Conservation (phyloP, 1,284 basidiomycete genomes). For the Puccinia novopanici region DNA sequence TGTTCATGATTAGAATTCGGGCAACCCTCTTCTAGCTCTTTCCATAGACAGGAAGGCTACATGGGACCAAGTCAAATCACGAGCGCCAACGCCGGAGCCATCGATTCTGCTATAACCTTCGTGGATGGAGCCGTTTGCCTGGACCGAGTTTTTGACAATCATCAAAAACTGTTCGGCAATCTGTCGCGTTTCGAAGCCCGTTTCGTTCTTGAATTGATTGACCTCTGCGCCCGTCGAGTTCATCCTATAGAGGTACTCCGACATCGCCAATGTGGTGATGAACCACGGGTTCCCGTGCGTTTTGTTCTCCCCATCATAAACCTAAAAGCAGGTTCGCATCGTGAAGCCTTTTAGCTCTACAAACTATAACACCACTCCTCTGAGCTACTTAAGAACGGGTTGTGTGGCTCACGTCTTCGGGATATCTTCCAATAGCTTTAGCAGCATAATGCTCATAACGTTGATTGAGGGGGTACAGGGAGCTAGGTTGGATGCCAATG, state of each 20-base stretch:
- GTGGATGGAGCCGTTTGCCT: constrained; percentile 54
- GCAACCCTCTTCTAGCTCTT: constrained; percentile 35
- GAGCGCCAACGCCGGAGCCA: constrained; percentile 54
- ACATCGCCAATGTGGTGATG: constrained; percentile 51
- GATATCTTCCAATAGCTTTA: constrained; percentile 52
- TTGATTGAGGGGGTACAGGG: constrained; percentile 32
- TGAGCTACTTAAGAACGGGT: neutral
- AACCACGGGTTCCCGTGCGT: constrained; percentile 53
- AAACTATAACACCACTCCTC: neutral
- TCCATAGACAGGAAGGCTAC: constrained; percentile 53
- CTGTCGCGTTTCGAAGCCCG: constrained; percentile 30
- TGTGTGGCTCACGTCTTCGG: constrained; percentile 50
- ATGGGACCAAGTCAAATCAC: constrained; percentile 56
- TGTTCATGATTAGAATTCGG: constrained; percentile 35
- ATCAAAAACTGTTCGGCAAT: constrained; percentile 32
- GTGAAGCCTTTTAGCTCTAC: neutral
- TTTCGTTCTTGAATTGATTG: constrained; percentile 53
- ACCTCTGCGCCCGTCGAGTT: constrained; percentile 50
- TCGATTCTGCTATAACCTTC: constrained; percentile 54
- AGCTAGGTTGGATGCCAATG: neutral
- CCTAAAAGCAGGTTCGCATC: neutral
- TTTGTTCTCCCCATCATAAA: constrained; percentile 53
- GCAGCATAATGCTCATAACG: constrained; percentile 25
- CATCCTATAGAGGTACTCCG: constrained; percentile 52
- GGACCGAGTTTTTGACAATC: constrained; percentile 50